Conservation (phyloP, 1,284 basidiomycete species). For the Neolentinus lepideus region DNA sequence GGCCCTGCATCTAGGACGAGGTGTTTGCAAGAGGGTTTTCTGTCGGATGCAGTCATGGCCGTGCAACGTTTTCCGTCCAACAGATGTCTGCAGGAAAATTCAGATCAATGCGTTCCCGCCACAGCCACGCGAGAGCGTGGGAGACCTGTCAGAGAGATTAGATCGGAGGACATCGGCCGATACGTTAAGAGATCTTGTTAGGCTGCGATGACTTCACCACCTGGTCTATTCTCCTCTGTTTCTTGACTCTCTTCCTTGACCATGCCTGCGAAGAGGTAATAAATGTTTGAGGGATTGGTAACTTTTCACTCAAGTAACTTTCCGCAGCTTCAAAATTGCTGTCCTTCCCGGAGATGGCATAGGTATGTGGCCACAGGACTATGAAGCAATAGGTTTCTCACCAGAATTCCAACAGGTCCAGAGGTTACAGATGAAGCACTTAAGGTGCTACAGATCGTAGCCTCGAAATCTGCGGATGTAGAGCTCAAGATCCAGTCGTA, state of each 20-base stretch:
- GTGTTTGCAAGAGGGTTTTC: conserved; percentile 53
- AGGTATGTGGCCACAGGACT: conserved; percentile 42
- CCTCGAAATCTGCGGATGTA: conserved; percentile 50
- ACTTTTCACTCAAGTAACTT: conserved; percentile 3
- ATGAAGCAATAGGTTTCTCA: background rate
- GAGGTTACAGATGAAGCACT: conserved; percentile 90
- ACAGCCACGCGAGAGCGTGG: background rate
- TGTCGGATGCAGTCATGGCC: conserved; percentile 18
- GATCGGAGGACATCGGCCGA: conserved; percentile 1
- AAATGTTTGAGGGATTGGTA: background rate
- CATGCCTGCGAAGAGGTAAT: conserved; percentile 38
- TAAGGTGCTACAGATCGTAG: conserved; percentile 77
- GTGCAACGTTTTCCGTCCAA: background rate
- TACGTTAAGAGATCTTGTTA: background rate
- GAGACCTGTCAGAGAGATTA: background rate
- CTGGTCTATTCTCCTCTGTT: conserved; percentile 5
- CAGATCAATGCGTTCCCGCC: background rate
- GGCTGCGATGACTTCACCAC: conserved; percentile 21
- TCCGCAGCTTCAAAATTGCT: conserved; percentile 72
- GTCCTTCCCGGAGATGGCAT: conserved; percentile 96
- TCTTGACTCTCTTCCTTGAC: conserved; percentile 3
- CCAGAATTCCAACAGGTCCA: conserved; percentile 57
- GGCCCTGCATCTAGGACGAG: conserved; percentile 92
- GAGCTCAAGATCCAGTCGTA: conserved; percentile 74
- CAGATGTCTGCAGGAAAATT: background rate